Evolutionary conservation across 345 rosid species (phyloP).

Genomic region (Pugionium cornutum): DNA sequence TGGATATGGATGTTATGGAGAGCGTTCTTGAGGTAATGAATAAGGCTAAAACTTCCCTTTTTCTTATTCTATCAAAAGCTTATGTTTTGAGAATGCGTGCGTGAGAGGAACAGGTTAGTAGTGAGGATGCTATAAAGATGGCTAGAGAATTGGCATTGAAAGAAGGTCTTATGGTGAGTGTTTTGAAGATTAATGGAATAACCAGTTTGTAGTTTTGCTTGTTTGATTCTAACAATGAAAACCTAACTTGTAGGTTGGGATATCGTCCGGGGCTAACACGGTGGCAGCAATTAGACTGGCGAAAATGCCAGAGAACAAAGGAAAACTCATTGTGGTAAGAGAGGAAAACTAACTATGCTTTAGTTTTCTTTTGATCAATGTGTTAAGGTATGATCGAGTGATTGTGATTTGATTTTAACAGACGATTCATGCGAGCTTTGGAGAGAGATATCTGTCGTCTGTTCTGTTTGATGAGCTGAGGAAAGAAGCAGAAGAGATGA

Average conservation of each 20-base stretch:
- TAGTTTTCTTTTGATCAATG: not conserved
- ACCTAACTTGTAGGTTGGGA: constrained; percentile 68
- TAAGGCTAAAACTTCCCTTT: constrained; percentile 5
- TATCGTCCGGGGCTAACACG: constrained; percentile 93
- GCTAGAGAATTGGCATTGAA: constrained; percentile 90
- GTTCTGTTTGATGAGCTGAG: constrained; percentile 82
- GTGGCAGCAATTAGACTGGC: constrained; percentile 86
- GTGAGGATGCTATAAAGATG: constrained; percentile 92
- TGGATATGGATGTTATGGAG: constrained; percentile 96
- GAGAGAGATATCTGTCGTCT: constrained; percentile 89
- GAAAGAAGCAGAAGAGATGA: constrained; percentile 87
- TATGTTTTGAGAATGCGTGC: constrained; percentile 13
- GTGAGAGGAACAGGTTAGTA: constrained; percentile 59
- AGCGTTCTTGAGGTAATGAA: constrained; percentile 72
- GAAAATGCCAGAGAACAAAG: constrained; percentile 85
- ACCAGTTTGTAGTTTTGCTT: not conserved
- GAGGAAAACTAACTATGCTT: not conserved
- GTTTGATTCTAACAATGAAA: constrained; percentile 13
- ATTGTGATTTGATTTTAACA: constrained; percentile 26
- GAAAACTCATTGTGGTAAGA: constrained; percentile 94
- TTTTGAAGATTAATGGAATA: not conserved
- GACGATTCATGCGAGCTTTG: constrained; percentile 95
- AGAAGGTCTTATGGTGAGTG: constrained; percentile 90
- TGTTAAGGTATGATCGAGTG: constrained; percentile 7
- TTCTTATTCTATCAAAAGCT: not conserved